Evolutionary conservation across 495 filamentous ascomycete genomes (phyloP).

Genomic region (Xylaria nigripes): DNA sequence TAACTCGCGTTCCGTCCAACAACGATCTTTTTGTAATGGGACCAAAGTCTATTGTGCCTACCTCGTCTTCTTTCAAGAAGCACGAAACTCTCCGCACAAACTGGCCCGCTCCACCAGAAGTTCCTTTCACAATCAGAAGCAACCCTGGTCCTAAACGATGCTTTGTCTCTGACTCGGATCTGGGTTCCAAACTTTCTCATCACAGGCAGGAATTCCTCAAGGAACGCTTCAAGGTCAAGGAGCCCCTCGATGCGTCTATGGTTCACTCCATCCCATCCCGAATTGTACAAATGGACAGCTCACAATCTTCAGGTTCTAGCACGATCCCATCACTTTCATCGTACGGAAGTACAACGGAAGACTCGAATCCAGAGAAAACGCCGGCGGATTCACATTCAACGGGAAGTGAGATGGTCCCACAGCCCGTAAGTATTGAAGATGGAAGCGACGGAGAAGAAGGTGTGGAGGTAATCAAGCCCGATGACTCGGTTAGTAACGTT

Average conservation of each 20-base stretch:
- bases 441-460: not conserved
- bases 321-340: not conserved
- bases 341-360: not conserved
- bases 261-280: not conserved
- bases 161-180: not conserved
- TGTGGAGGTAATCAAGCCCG: not conserved
- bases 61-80: not conserved
- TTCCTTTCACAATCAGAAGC: not conserved
- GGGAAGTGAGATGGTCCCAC: too few species aligned
- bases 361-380: not conserved
- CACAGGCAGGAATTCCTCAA: slow-evolving; percentile 2
- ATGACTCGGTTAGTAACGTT: slow-evolving; percentile 8
- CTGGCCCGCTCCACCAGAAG: slow-evolving; percentile 9
- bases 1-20: not conserved
- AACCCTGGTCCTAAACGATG: not conserved
- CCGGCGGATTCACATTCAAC: not conserved
- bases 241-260: not conserved
- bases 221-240: not conserved
- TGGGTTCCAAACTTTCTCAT: not conserved
- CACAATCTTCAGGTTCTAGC: not conserved
- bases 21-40: not conserved
- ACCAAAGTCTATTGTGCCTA: not conserved
- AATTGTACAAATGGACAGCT: not conserved
- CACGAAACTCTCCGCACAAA: not conserved
- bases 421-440: not conserved